These are phyloP conservation scores for Fusarium bactridioides DNA, from an alignment of 2,329 filamentous ascomycete species.

Conservation along the genomic window DNA sequence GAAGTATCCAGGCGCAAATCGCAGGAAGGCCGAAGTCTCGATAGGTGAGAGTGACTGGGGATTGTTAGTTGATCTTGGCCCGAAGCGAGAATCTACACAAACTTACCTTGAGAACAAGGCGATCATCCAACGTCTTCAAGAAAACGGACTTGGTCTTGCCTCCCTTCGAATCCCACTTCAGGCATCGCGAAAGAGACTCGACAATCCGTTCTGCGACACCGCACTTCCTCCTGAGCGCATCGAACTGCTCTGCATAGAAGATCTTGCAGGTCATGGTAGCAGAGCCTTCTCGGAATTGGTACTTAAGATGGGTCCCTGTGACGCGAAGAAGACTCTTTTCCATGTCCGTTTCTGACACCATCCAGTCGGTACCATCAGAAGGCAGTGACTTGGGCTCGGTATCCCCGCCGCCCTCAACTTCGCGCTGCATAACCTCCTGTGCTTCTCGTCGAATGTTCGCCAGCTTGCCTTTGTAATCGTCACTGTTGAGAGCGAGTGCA, in stretches of 20 bases:
- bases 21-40: conserved; percentile 92
- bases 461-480: conserved; percentile 86
- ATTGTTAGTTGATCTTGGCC: conserved; percentile 13
- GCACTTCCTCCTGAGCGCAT: conserved; percentile 90
- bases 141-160: conserved; percentile 98
- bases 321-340: conserved; percentile 85
- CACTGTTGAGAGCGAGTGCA: conserved; percentile 87
- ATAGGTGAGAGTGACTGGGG: conserved; percentile 82
- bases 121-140: conserved; percentile 93
- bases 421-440: conserved; percentile 52
- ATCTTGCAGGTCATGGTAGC: conserved; percentile 98
- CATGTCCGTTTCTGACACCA: conserved; percentile 72
- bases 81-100: not conserved
- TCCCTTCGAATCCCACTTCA: conserved; percentile 98
- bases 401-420: conserved; percentile 43
- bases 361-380: conserved; percentile 50
- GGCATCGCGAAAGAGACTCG: conserved; percentile 91
- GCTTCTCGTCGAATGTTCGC: conserved; percentile 67
- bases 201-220: conserved; percentile 93
- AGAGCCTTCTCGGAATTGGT: conserved; percentile 92
- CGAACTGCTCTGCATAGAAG: conserved; percentile 98
- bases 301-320: conserved; percentile 93
- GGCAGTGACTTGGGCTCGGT: conserved; percentile 44
- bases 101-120: conserved; percentile 81
- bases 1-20: conserved; percentile 97